Conservation (phyloP, 73 alveolate genomes). For the Urostyla sp. region DNA sequence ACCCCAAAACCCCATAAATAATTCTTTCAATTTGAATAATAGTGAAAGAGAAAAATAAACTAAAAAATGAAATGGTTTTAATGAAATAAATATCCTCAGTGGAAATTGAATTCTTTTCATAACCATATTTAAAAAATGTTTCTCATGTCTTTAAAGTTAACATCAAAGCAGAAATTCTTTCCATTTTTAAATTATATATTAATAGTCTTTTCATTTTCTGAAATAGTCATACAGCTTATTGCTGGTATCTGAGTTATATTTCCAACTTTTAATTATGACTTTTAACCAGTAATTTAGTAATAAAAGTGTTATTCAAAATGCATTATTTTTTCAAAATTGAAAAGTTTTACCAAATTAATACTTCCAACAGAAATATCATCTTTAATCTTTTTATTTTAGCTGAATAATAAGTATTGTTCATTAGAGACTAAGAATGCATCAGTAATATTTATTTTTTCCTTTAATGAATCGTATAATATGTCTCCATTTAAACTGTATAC, state of each 20-base stretch:
- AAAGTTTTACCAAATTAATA: neutral
- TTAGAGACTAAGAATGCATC: neutral
- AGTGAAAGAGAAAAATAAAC: too few relatives aligned
- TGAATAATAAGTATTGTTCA: slow-evolving; percentile 17
- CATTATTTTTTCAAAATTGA: neutral
- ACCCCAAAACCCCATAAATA: too few relatives aligned
- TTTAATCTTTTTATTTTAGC: neutral
- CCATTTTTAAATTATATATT: slow-evolving; percentile 14
- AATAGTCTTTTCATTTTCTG: slow-evolving; percentile 19
- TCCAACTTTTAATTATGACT: neutral
- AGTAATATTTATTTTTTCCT: neutral
- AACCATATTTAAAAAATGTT: too few relatives aligned
- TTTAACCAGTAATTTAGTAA: neutral
- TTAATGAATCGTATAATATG: neutral
- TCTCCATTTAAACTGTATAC: slow-evolving; percentile 48
- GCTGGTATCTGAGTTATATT: slow-evolving; percentile 5
- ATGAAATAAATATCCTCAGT: too few relatives aligned
- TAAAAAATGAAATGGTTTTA: too few relatives aligned
- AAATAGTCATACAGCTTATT: slow-evolving; percentile 4
- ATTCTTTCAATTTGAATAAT: too few relatives aligned
- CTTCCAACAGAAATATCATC: slow-evolving; percentile 3
- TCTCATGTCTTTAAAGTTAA: too few relatives aligned
- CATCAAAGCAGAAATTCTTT: slow-evolving; percentile 19
- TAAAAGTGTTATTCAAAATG: neutral
- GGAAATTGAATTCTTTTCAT: too few relatives aligned